Conservation (phyloP, 177 flowering plant species). For the Vitis hybrid region DNA sequence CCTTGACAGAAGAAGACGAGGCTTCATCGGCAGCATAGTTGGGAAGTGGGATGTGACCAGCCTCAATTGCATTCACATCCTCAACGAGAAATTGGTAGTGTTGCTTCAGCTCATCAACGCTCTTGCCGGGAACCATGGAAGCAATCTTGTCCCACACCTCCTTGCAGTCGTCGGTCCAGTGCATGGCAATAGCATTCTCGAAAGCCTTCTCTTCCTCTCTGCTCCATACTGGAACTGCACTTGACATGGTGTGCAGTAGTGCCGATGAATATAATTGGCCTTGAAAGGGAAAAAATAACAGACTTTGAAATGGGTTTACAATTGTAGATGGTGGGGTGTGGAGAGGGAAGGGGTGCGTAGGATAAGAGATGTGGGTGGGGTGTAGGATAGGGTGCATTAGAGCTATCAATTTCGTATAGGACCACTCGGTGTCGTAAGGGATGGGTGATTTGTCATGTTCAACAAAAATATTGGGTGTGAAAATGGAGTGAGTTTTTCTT, state of each 20-base stretch:
- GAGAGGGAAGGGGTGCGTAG: conserved; percentile 12
- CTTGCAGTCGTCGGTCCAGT: conserved; percentile 31
- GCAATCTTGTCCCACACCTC: conserved; percentile 67
- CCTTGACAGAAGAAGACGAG: conserved; percentile 29
- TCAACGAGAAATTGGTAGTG: conserved; percentile 60
- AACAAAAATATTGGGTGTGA: conserved; percentile 5
- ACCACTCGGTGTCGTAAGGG: conserved; percentile 32
- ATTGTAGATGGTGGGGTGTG: background rate
- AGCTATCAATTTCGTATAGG: conserved; percentile 31
- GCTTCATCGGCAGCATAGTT: conserved; percentile 45
- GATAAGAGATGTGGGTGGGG: conserved; percentile 14
- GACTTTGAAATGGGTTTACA: background rate
- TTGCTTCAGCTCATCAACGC: conserved; percentile 50
- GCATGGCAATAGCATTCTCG: conserved; percentile 69
- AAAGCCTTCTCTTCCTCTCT: conserved; percentile 82
- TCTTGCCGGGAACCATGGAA: conserved; percentile 54
- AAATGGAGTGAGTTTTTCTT: no score
- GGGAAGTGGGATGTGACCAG: conserved; percentile 67
- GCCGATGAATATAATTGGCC: background rate
- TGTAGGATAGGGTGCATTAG: conserved; percentile 19
- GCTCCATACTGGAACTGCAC: conserved; percentile 45
- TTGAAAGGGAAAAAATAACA: no score
- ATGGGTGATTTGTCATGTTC: conserved; percentile 38
- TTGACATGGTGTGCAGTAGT: conserved; percentile 9
- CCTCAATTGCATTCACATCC: conserved; percentile 71